These are phyloP conservation scores for Glarea lozoyensis DNA, from an alignment of 495 filamentous ascomycete genomes.

Conservation along the genomic window DNA sequence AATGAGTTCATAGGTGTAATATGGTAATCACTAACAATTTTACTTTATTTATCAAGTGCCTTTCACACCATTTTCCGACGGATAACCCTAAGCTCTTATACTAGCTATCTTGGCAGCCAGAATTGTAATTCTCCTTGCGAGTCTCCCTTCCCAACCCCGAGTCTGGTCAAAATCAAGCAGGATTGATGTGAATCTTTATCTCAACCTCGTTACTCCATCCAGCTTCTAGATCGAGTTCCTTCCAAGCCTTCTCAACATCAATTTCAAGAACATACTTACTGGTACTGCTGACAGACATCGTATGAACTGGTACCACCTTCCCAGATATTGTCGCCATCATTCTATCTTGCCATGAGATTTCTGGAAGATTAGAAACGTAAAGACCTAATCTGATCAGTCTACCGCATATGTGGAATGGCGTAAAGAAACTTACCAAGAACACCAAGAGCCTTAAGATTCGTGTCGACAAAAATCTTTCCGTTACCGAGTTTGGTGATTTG, in stretches of 20 bases:
- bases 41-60: too few relatives aligned
- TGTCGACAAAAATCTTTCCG: conserved; percentile 52
- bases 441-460: conserved; percentile 73
- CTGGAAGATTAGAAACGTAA: conserved; percentile 59
- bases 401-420: not conserved
- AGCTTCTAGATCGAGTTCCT: conserved; percentile 55
- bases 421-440: conserved; percentile 49
- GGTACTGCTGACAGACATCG: conserved; percentile 48
- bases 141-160: not conserved
- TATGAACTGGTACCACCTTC: conserved; percentile 53
- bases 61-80: too few relatives aligned
- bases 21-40: too few relatives aligned
- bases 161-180: not conserved
- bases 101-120: too few relatives aligned
- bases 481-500: conserved; percentile 47
- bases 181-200: conserved; percentile 52
- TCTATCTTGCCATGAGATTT: conserved; percentile 49
- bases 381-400: conserved; percentile 36
- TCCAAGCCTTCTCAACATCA: conserved; percentile 73
- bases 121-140: not conserved
- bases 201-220: conserved; percentile 82
- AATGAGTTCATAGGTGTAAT: too few relatives aligned
- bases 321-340: conserved; percentile 74
- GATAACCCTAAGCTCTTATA: too few relatives aligned
- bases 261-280: conserved; percentile 59